Base-by-base conservation (phyloP, 2,329 filamentous ascomycete species). In the Albophoma yamanashiensis region DNA sequence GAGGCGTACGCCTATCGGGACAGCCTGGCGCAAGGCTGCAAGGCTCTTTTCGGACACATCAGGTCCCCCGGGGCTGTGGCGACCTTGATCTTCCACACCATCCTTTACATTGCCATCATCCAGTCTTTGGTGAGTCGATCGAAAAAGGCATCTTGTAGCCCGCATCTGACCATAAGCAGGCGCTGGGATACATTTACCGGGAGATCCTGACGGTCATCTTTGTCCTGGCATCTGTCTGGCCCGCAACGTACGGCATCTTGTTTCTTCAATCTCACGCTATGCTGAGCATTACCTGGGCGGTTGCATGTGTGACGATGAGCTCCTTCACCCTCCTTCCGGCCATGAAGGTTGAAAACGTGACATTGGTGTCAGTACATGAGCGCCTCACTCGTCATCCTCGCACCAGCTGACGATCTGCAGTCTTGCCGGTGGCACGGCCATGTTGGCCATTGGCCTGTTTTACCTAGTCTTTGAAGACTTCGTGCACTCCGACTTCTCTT, bases 181-280 rank as follows among this genome's bases (percentile, higher is more conserved):
- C 94, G 27, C 80, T 96, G 75, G 92, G 91, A 57, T 99, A 99
- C 71, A 96, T 96, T 60, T 83, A 93, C 67, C 87, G 94, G 47
- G 89, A 96, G 69, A 85, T 97, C 31, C 88, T 95, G 66, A 96
- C 93, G 0, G 76, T 84, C 0, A 84, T 93, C 60, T 99, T 92
- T 69, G 68, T 92, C 34, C 65, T 92, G 4, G 92, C 85, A 4
- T 83, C 87, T 1, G 79, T 89, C 52, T 99, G 92, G 89, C 94
- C 94, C 0, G 66, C 82, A 0, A 78, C 85, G 0, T 89, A 94
- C 65, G 93, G 94, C 0, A 68, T 81, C 34, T 78, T 79, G 0
- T 97, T 99, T 67, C 65, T 97, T 11, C 79, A 76, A 58, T 75
- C 82, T 34, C 88, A 97, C 68, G 69, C 77, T 15, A 69, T 82